Evolutionary conservation across 2,329 filamentous ascomycete species (phyloP), one percentile per base, ranked within the genome.

Genomic region (Diaporthe capsici): DNA sequence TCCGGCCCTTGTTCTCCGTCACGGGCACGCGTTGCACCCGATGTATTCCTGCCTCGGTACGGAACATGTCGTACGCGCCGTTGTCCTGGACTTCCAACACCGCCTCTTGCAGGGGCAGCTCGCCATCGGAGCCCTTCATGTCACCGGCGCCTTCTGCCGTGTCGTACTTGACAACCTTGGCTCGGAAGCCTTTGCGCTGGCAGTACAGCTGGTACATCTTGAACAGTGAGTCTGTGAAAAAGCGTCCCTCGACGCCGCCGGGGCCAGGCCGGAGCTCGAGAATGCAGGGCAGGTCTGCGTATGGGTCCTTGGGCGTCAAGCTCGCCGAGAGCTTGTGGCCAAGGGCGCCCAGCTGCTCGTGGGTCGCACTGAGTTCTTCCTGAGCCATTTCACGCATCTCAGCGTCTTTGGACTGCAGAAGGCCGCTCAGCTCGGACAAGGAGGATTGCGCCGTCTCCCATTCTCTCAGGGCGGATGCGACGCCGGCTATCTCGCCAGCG

Each of bases 1-100:
- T 97, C 39, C 97, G 92, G 2, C 97, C 97, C 82, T 95, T 96
- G 79, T 89, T 94, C 83, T 99, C 97, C 0, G 97, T 99, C 15
- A 93, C 93, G 1, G 97, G 97, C 4, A 99, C 93, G 37, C 97
- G 92, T 87, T 99, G 97, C 0, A 99, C 97, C 39, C 97, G 92
- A 83, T 99, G 97, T 79, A 99, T 97, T 44, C 97, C 97, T 4
- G 96, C 95, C 84, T 99, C 97, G 80, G 93, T 93, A 76, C 96
- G 91, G 80, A 99, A 91, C 2, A 91, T 82, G 76, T 94, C 94
- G 84, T 98, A 99, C 31, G 95, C 93, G 42, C 95, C 95, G 1
- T 91, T 86, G 68, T 92, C 90, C 75, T 93, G 91, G 49, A 99
- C 88, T 83, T 98, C 95, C 37, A 99, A 89, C 34, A 99, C 92